Base-by-base conservation (phyloP, 2,329 filamentous ascomycete genomes). In the Ceratocystis lukuohia region DNA sequence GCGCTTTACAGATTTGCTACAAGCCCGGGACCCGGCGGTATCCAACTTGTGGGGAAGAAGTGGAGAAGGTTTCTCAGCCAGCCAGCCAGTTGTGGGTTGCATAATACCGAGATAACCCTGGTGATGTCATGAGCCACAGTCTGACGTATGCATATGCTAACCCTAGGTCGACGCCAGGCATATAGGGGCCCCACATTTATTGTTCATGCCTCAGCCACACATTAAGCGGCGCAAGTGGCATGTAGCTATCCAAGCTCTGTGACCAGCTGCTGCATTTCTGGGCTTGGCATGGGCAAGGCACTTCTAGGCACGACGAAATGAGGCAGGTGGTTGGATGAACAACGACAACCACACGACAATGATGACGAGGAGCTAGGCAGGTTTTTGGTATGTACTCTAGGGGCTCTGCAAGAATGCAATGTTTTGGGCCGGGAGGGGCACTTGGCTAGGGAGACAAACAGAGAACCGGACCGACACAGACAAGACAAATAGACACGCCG, bases 151-250 rank as follows among this genome's bases (percentile, higher is more conserved):
- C 17, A n/a, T 1, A 7, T 7, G 28, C 8, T 30, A 59, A 59
- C 56, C 56, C 56, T 59, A 59, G 7, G 0, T 10, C 37, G 17
- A 20, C 22, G 28, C 53, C 28, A 57, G 28, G 53, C 53, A 57
- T 57, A 5, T 25, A 12, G 1, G 25, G 5, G 48, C 3, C 48
- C 48, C 20, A 15, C 10, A 53, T 7, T 22, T 59, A n/a, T 33
- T 59, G 3, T 59, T 59, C 56, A 59, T 37, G 28, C 56, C 56
- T 59, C 56, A 59, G 56, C 56, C 56, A 59, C 56, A 30, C 17
- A 15, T 59, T 59, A 20, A 37, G 56, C 12, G 33, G 56, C 22
- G 56, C 56, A 59, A 28, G 53, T 59, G 53, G 53, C 53, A 37
- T 33, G 25, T 37, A 8, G 28, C 53, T 59, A 17, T 59, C 53